These are phyloP conservation scores for Ceratopteris richardii DNA, from an alignment of 75 land plant genomes.

Conservation along the genomic window DNA sequence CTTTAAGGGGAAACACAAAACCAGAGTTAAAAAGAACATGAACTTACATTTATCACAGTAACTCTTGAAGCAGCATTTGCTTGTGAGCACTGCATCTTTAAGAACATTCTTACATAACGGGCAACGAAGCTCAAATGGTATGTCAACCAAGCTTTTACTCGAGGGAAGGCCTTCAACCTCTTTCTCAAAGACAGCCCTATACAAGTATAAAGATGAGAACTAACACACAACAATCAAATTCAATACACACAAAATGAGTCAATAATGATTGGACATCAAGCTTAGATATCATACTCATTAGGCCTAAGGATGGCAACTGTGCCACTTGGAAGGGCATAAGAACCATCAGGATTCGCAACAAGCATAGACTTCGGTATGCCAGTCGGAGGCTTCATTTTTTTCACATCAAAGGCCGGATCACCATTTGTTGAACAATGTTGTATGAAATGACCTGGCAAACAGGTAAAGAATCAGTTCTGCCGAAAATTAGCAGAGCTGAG, in stretches of 20 bases:
- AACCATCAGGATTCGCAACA: constrained; percentile 83
- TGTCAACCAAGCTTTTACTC: constrained; percentile 44
- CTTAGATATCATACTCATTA: constrained; percentile 48
- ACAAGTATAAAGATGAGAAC: background rate
- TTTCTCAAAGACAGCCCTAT: constrained; percentile 87
- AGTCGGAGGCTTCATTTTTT: constrained; percentile 86
- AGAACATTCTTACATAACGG: constrained; percentile 78
- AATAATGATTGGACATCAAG: too few species aligned
- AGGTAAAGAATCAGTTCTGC: too few species aligned
- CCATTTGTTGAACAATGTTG: constrained; percentile 99
- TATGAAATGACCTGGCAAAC: constrained; percentile 79
- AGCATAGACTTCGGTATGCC: constrained; percentile 98
- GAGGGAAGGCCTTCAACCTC: constrained; percentile 74
- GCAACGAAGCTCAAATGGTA: constrained; percentile 76
- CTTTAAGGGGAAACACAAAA: too few species aligned
- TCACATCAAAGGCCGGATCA: constrained; percentile 88
- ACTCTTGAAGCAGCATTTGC: constrained; percentile 79
- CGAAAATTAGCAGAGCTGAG: too few species aligned
- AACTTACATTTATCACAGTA: constrained; percentile 82
- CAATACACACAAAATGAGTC: too few species aligned
- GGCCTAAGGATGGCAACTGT: constrained; percentile 73
- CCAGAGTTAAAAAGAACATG: too few species aligned
- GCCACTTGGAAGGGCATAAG: constrained; percentile 93
- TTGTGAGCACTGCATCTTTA: constrained; percentile 88
- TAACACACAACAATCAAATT: too few species aligned